These are phyloP conservation scores for Plasmodium gaboni DNA, from an alignment of 169 alveolate species.

Conservation along the genomic window DNA sequence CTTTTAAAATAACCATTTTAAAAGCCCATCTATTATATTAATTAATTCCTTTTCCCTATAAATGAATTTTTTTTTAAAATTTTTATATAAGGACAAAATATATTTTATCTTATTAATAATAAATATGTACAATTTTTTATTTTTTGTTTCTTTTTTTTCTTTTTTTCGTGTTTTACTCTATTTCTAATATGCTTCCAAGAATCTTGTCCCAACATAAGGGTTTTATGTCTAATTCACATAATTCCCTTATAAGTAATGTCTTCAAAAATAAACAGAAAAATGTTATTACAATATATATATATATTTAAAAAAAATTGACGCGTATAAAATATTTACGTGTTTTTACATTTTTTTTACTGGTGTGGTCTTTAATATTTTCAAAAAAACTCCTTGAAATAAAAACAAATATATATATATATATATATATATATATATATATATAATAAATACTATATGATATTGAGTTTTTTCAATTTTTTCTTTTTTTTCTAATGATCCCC, in stretches of 20 bases:
- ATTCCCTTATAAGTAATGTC: slow-evolving; percentile 32
- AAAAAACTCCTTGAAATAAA: slow-evolving; percentile 56
- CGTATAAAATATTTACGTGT: neutral
- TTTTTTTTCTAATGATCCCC: neutral
- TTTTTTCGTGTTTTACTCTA: slow-evolving; percentile 18
- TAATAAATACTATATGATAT: no score
- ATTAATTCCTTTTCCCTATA: slow-evolving; percentile 70
- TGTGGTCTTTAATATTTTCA: slow-evolving; percentile 47
- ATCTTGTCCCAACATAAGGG: slow-evolving; percentile 56
- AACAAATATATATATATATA: neutral
- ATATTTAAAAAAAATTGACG: neutral
- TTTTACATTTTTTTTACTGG: slow-evolving; percentile 58
- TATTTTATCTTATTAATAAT: no score
- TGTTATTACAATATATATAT: no score
- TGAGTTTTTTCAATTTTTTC: neutral
- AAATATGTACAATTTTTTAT: neutral
- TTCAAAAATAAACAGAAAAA: slow-evolving; percentile 9
- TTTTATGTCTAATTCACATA: slow-evolving; percentile 41
- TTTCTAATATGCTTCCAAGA: slow-evolving; percentile 28
- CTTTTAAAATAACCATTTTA: slow-evolving; percentile 43
- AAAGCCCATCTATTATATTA: slow-evolving; percentile 57
- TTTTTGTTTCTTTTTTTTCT: slow-evolving; percentile 7
- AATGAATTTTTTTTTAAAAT: neutral
- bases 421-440: neutral
- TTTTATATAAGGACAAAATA: no score